Base-by-base conservation (phyloP, 179 eudicot species). In the Vitellaria paradoxa region DNA sequence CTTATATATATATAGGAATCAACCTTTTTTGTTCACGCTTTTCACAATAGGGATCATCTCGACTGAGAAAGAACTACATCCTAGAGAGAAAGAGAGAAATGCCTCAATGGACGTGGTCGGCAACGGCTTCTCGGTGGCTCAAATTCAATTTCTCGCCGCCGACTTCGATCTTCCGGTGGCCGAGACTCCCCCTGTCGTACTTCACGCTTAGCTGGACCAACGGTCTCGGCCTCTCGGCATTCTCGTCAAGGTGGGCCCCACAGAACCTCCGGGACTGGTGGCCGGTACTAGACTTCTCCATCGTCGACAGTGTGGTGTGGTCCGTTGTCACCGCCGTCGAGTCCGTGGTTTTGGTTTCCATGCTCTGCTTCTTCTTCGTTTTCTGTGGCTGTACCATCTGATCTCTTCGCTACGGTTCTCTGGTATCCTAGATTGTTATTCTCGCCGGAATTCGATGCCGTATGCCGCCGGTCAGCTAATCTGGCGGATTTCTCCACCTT, bases 341-440 rank as follows among this genome's bases (percentile, higher is more conserved):
- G 79, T 82, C 85, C 7, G 83, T 86, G 5, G 84, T 82, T 14
- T 57, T 86, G 37, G 84, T 86, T 50, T 78, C 84, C 49, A 73
- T 81, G 81, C 83, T 86, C 73, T 78, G 84, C 74, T 81, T 81
- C 77, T 86, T 83, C 83, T 79, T 47, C 83, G 71, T 85, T 18
- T 80, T 85, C 78, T 85, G 87, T 60, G 85, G 85, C 24, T 82
- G 82, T 26, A 82, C 82, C 5, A 15, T 82, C 64, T 82, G 73
- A 82, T 42, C 76, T 78, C 55, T 37, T 50, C 20, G 7, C 55
- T 3, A 12, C 6, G 17, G 23, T 9, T 15, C 7, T 4, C 7
- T 3, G 10, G 17, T 2, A 0, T 4, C 15, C 21, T 18, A 69
- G 18, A 30, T 30, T 30, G 17, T 8, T 18, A 24, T 72, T 12